Evolutionary conservation across 1,284 basidiomycete species (phyloP).

Genomic region (Erythrobasidium hasegawianum): DNA sequence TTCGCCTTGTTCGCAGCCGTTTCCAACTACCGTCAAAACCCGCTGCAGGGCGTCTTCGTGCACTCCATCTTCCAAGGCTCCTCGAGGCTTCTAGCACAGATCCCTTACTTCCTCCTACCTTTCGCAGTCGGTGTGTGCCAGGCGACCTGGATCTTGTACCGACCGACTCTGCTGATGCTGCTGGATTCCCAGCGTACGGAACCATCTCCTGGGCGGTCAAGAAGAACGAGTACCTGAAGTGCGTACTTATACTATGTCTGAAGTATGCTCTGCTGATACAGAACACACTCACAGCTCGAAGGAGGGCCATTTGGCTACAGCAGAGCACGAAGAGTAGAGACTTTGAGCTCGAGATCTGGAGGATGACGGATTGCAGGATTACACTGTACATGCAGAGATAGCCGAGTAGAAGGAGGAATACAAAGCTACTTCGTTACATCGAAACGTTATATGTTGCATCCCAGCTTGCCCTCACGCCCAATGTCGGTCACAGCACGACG

Average conservation of each 20-base stretch:
- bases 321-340: constrained; percentile 27
- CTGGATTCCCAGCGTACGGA: constrained; percentile 21
- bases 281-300: constrained; percentile 18
- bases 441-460: too few species aligned
- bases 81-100: constrained; percentile 24
- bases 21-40: constrained; percentile 36
- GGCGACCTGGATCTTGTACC: not conserved
- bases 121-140: constrained; percentile 33
- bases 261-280: not conserved
- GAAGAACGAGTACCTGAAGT: constrained; percentile 36
- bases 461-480: not conserved
- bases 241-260: not conserved
- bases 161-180: not conserved
- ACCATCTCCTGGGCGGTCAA: constrained; percentile 34
- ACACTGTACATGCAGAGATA: too few species aligned
- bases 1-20: constrained; percentile 17
- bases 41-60: constrained; percentile 34
- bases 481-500: constrained; percentile 3
- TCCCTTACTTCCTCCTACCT: constrained; percentile 36
- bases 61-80: constrained; percentile 35
- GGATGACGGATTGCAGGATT: too few species aligned
- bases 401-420: too few species aligned
- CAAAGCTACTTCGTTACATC: too few species aligned
- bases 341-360: too few species aligned
- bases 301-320: constrained; percentile 33